Evolutionary conservation across 164 flowering plant genomes (phyloP).

Genomic region (Vitis labrusca): DNA sequence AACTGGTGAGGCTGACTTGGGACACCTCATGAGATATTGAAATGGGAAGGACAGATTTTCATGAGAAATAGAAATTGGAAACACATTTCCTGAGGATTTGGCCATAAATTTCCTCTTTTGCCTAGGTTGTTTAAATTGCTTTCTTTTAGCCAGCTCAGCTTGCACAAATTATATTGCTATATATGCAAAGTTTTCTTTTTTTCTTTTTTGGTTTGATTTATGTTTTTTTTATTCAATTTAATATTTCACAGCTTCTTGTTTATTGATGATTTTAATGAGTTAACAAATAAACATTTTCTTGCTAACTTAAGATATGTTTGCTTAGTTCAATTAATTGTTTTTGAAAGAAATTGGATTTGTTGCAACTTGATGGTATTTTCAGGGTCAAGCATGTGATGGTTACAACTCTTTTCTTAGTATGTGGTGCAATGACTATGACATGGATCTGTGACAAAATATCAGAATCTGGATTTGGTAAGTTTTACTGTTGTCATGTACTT

Average conservation of each 20-base stretch:
- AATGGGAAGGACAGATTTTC: too few species aligned
- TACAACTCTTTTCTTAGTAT: slow-evolving; percentile 65
- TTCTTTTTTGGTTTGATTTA: not conserved
- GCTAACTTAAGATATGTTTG: not conserved
- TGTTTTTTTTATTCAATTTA: not conserved
- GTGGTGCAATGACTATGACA: slow-evolving; percentile 90
- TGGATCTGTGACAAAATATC: slow-evolving; percentile 96
- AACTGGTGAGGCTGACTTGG: too few species aligned
- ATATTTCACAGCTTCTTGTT: not conserved
- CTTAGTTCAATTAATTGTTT: not conserved
- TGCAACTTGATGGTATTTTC: slow-evolving; percentile 22
- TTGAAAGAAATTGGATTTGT: not conserved
- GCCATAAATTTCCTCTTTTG: too few species aligned
- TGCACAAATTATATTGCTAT: too few species aligned
- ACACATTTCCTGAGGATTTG: too few species aligned
- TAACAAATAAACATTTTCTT: not conserved
- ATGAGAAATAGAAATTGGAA: too few species aligned
- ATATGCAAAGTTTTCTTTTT: not conserved
- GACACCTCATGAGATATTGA: too few species aligned
- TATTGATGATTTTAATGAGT: not conserved
- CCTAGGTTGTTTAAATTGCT: too few species aligned
- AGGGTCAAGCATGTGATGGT: slow-evolving; percentile 91
- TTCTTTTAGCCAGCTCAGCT: too few species aligned
- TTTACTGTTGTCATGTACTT: not conserved
- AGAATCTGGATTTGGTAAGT: slow-evolving; percentile 91